A percentile compares a stretch with the other conserved stretches of the same genome.
phyloP scores from a whole-genome alignment of 352 stramenopile species.

The Pythium grandisporangium region DNA sequence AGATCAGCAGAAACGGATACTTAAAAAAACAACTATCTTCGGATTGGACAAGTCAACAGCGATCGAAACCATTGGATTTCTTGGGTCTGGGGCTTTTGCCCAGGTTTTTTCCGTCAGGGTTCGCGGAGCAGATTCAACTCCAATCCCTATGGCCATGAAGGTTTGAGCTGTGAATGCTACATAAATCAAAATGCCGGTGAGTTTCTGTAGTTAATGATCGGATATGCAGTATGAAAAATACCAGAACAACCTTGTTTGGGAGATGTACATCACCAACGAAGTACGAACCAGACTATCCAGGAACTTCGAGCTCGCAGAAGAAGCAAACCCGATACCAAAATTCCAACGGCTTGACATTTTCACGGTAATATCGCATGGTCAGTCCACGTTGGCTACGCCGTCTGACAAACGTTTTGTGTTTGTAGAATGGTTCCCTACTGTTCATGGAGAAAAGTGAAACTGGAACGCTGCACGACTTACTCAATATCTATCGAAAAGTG shows the following conservation, averaged over 20 bases:
- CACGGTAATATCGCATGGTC: too few species aligned
- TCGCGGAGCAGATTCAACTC: conserved; percentile 11
- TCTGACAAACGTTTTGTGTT: neutral
- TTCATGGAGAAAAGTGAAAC: conserved; percentile 57
- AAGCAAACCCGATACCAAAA: conserved; percentile 22
- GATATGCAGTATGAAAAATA: conserved; percentile 52
- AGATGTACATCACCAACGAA: conserved; percentile 58
- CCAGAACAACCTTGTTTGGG: conserved; percentile 64
- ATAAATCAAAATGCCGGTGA: too few species aligned
- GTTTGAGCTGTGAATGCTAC: conserved; percentile 10
- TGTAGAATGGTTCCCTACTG: conserved; percentile 65
- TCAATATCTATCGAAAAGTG: conserved; percentile 80
- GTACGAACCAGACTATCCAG: too few species aligned
- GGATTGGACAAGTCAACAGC: conserved; percentile 17
- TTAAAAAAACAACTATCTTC: conserved; percentile 44
- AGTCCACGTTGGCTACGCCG: too few species aligned
- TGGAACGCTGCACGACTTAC: conserved; percentile 71
- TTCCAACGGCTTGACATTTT: conserved; percentile 57
- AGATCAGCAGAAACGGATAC: conserved; percentile 32
- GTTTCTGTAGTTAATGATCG: too few species aligned
- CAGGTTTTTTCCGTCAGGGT: conserved; percentile 57
- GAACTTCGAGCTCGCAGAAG: conserved; percentile 2
- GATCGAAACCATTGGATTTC: conserved; percentile 36
- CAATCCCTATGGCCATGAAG: conserved; percentile 49
- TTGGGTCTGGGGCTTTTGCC: conserved; percentile 70